phyloP scores from a whole-genome alignment of 2,329 filamentous ascomycete genomes.

The Penicillium griseofulvum region DNA sequence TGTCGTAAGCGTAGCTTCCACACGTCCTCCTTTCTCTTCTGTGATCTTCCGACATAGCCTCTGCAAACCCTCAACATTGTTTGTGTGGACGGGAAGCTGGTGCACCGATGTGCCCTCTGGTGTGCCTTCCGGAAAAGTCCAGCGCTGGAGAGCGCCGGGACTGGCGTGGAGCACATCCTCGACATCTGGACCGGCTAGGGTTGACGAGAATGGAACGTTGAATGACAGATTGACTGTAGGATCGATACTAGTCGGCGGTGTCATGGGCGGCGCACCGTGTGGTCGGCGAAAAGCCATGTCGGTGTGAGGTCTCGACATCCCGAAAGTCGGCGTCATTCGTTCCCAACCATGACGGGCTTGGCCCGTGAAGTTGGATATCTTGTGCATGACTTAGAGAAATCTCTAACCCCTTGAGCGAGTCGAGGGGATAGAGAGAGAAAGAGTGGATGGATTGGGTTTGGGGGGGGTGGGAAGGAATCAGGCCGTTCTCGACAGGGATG shows the following conservation, averaged over 20 bases:
- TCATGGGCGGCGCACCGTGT: constrained; percentile 50
- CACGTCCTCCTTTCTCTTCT: constrained; percentile 63
- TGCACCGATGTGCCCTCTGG: constrained; percentile 80
- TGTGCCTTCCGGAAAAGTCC: constrained; percentile 88
- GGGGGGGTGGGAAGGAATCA: constrained; percentile 10
- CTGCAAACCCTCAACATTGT: constrained; percentile 77
- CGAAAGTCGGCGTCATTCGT: constrained; percentile 65
- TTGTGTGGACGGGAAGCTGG: constrained; percentile 85
- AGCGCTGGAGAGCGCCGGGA: constrained; percentile 79
- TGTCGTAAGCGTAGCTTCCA: constrained; percentile 80
- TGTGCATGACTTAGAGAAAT: constrained; percentile 55
- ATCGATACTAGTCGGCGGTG: constrained; percentile 69
- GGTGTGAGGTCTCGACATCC: constrained; percentile 59
- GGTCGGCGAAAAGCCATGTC: constrained; percentile 59
- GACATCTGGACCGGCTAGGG: constrained; percentile 84
- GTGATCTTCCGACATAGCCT: constrained; percentile 80
- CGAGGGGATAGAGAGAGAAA: constrained; percentile 35
- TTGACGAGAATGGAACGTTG: constrained; percentile 94
- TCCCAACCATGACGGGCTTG: constrained; percentile 66
- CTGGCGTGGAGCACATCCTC: constrained; percentile 95
- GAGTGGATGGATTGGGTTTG: constrained; percentile 16
- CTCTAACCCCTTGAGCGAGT: constrained; percentile 37
- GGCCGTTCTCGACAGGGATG: constrained; percentile 36
- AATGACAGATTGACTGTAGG: constrained; percentile 87
- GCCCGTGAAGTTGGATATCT: constrained; percentile 66